Evolutionary conservation across 2,329 filamentous ascomycete species (phyloP), one percentile per base, ranked within the genome.

Genomic region (Knufia petricola): DNA sequence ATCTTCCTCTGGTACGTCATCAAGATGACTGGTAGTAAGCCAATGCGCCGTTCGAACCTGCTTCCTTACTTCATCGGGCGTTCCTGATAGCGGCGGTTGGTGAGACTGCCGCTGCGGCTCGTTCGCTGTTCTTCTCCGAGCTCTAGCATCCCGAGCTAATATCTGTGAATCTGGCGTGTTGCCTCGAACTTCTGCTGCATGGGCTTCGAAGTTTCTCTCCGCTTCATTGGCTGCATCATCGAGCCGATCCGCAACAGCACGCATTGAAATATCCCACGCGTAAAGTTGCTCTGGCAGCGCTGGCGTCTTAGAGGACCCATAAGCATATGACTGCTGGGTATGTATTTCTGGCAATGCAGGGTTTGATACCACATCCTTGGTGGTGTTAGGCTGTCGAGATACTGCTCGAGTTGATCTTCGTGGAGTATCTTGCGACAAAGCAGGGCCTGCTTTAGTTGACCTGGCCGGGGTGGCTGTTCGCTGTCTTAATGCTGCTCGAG

Each of bases 271-370:
- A 12, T 61, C 59, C 30, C 62, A 56, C 2, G 60, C 52, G n/a
- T 58, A 51, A 21, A 68, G 56, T 53, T 61, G 60, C 39, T 60
- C 59, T 8, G 67, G 66, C 17, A 69, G 55, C 20, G 60, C 55
- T 13, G 64, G 60, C 10, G 63, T 62, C 19, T 61, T 60, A 17
- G 60, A 61, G 6, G 65, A 63, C 23, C 67, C 67, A 59, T 69
- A 69, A 12, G 64, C 64, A 49, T 64, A 69, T 1, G 67, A 68
- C 39, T 64, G 62, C 46, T 64, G 63, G 20, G 63, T 63, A 34
- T 66, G 64, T 41, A 69, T 56, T 43, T 62, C 59, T 4, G 66
- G 66, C 28, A 69, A 55, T 45, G 49, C 52, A 36, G 61, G 60
- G 52, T 60, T 66, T 41, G 54, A 57, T 28, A 55, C 53, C 9